Evolutionary conservation across 148 eudicot species (phyloP), one percentile per base, ranked within the genome.

Genomic region (Fagopyrum homotropicum): DNA sequence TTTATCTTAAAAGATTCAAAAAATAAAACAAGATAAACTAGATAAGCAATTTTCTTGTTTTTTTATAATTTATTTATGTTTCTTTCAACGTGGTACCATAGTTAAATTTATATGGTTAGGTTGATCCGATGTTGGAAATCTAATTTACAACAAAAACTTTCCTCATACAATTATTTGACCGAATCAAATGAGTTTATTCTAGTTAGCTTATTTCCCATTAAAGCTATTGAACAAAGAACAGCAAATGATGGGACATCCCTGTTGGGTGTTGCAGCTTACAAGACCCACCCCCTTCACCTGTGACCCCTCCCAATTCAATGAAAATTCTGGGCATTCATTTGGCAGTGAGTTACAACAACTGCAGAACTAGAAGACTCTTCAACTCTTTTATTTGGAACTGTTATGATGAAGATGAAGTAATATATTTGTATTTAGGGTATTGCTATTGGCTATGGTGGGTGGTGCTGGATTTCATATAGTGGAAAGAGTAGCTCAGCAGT

Each of bases 251-350:
- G 69, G 69, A 78, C 72, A 17, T 26, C 71, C 69, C 83, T 80
- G 56, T 40, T 77, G 72, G 54, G 51, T 80, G 56, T 40, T 77
- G 72, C 64, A 60, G 71, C 83, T 75, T 73, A 48, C 17, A 51
- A 57, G 74, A 73, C 77, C 69, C 69, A 63, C 44, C 45, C 69
- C 69, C 6, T 63, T 45, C 45, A 63, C 45, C 47, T 66, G 71
- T 66, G 71, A 66, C 71, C 47, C 71, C 71, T 66, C 71, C 47
- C 46, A 40, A 66, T 66, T 66, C 12, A 66, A 66, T 66, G 71
- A 35, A 66, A 35, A 17, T 66, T 66, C 17, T 40, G n/a, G 45
- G 9, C 8, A 63, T 29, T 63, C 44, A 6, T 74, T 75, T 72
- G 63, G 47, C 50, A 71, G 57, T 72, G 72, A 35, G 3, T 63